These are phyloP conservation scores for Solanum lycopersicoides DNA, from an alignment of 257 asterid species.

Conservation along the genomic window DNA sequence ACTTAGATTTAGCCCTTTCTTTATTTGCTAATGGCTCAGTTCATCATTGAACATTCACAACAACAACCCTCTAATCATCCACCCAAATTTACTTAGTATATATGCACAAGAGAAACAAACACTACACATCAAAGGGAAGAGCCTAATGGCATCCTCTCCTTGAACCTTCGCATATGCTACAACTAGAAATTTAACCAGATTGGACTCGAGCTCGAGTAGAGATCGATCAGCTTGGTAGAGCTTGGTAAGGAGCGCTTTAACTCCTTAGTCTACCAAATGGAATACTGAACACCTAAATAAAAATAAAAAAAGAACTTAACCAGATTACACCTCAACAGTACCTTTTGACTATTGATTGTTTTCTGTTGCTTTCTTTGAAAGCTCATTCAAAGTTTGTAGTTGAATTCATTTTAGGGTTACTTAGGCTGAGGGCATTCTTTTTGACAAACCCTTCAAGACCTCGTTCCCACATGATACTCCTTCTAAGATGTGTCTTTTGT, in stretches of 20 bases:
- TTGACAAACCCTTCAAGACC: conserved; percentile 58
- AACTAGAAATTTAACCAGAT: neutral
- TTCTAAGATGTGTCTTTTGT: conserved; percentile 1
- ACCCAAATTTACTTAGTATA: neutral
- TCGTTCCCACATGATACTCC: conserved; percentile 41
- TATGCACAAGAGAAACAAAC: neutral
- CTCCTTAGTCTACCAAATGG: neutral
- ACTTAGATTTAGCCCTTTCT: neutral
- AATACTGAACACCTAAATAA: neutral
- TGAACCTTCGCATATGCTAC: neutral
- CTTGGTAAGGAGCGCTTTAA: neutral
- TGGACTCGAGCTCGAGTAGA: neutral
- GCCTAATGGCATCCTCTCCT: neutral
- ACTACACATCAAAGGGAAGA: neutral
- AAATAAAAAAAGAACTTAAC: neutral
- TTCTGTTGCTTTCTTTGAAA: conserved; percentile 2
- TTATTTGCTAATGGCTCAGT: neutral
- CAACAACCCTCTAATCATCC: neutral
- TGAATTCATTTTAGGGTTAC: conserved; percentile 36
- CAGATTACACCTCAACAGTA: conserved; percentile 25
- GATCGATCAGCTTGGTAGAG: neutral
- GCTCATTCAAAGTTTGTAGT: conserved; percentile 24
- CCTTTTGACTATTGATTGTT: conserved; percentile 13
- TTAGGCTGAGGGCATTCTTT: conserved; percentile 54
- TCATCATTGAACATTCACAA: neutral